Percentiles rank a stretch among this genome's conserved stretches.
Conservation (phyloP, 306 rosid species). For the Biancaea sappan region DNA sequence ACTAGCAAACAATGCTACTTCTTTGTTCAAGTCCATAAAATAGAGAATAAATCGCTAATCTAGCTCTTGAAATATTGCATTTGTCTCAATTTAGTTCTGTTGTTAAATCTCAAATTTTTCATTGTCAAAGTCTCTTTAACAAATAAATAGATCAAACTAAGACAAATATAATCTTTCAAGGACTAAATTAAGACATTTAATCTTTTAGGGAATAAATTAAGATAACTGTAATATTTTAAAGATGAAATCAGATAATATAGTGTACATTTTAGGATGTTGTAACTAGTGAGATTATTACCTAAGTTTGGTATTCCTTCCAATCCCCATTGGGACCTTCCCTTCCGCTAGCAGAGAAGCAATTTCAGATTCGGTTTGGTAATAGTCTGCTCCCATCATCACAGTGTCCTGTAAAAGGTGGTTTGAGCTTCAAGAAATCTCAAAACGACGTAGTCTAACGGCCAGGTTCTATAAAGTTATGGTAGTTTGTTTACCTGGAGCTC, state of each 20-base stretch:
- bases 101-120: too few relatives aligned
- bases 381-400: slow-evolving; percentile 94
- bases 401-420: slow-evolving; percentile 57
- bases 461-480: background rate
- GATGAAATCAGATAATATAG: background rate
- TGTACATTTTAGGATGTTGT: slow-evolving; percentile 17
- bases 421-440: slow-evolving; percentile 16
- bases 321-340: slow-evolving; percentile 83
- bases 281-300: slow-evolving; percentile 56
- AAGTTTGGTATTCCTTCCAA: slow-evolving; percentile 77
- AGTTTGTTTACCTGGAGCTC: slow-evolving; percentile 69
- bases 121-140: too few relatives aligned
- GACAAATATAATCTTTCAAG: too few relatives aligned
- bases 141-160: too few relatives aligned
- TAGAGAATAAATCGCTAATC: too few relatives aligned
- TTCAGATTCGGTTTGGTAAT: slow-evolving; percentile 93
- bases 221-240: too few relatives aligned
- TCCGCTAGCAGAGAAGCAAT: slow-evolving; percentile 76
- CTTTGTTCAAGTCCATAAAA: background rate
- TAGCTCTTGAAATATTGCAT: too few relatives aligned
- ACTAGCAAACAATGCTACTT: slow-evolving; percentile 19
- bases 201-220: too few relatives aligned
- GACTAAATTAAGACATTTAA: too few relatives aligned
- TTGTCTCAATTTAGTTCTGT: too few relatives aligned
- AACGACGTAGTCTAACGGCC: background rate